A percentile compares a stretch with the other conserved stretches of the same genome.
These are phyloP conservation scores for Lentinula detonsa DNA, from an alignment of 768 basidiomycete genomes.

Conservation along the genomic window DNA sequence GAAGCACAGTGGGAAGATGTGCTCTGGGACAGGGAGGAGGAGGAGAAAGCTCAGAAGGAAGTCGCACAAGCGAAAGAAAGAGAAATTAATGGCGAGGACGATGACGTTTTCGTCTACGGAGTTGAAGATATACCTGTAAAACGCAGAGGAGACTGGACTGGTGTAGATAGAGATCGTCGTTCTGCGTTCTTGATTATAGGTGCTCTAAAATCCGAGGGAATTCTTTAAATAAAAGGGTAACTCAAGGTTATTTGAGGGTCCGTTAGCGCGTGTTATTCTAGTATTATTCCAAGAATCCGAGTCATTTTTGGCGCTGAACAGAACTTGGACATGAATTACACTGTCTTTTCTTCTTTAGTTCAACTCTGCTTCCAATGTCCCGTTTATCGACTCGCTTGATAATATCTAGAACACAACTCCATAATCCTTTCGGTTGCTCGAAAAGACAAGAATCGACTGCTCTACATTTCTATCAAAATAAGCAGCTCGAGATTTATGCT, in stretches of 20 bases:
- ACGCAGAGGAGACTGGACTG: constrained; percentile 64
- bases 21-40: constrained; percentile 68
- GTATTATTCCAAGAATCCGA: background rate
- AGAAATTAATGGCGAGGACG: constrained; percentile 21
- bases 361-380: constrained; percentile 1
- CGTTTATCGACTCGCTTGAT: background rate
- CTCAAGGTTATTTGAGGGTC: background rate
- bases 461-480: constrained; percentile 75
- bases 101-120: constrained; percentile 59
- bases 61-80: constrained; percentile 15
- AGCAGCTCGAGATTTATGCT: constrained; percentile 77
- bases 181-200: constrained; percentile 79
- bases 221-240: constrained; percentile 17
- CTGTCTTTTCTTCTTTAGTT: background rate
- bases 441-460: constrained; percentile 27
- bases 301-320: background rate
- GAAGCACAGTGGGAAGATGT: constrained; percentile 80
- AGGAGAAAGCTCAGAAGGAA: constrained; percentile 27
- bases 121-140: constrained; percentile 45
- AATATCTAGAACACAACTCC: background rate
- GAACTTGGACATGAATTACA: background rate
- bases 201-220: constrained; percentile 65
- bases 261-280: background rate
- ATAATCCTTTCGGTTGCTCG: background rate
- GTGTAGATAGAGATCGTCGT: constrained; percentile 71